Conservation (phyloP, 768 basidiomycete species). For the Terana coerulea region DNA sequence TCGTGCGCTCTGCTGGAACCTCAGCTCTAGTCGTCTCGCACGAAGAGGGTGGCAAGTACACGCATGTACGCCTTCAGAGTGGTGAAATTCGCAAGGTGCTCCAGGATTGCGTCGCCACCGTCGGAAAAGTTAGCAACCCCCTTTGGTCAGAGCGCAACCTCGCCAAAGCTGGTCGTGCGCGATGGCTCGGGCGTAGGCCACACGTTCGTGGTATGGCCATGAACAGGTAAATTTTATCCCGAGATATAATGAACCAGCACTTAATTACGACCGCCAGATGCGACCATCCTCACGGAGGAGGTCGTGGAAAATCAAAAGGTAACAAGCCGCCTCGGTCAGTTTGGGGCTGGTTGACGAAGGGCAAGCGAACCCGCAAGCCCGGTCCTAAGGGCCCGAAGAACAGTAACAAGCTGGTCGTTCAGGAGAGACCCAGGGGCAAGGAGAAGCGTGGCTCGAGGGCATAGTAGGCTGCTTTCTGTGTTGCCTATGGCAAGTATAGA, state of each 20-base stretch:
- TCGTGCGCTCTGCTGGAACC: constrained; percentile 88
- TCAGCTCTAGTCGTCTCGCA: constrained; percentile 80
- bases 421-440: constrained; percentile 77
- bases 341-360: constrained; percentile 92
- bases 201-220: constrained; percentile 93
- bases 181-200: constrained; percentile 86
- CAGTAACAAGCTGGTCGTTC: constrained; percentile 86
- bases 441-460: constrained; percentile 36
- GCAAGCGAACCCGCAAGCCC: constrained; percentile 88
- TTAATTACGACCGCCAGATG: constrained; percentile 39
- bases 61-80: constrained; percentile 82
- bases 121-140: constrained; percentile 90
- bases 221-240: constrained; percentile 68
- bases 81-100: constrained; percentile 90
- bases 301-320: constrained; percentile 96
- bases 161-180: constrained; percentile 87
- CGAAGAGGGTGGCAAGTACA: constrained; percentile 66
- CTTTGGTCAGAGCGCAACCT: constrained; percentile 81
- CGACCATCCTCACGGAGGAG: constrained; percentile 96
- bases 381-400: constrained; percentile 88
- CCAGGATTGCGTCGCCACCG: constrained; percentile 78
- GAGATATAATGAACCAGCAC: neutral
- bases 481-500: no score
- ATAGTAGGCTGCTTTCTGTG: no score
- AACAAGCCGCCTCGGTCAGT: constrained; percentile 91